A percentile compares a stretch with the other conserved stretches of the same genome.
phyloP scores from a whole-genome alignment of 352 stramenopile genomes.

The Pythium phragmiticola region DNA sequence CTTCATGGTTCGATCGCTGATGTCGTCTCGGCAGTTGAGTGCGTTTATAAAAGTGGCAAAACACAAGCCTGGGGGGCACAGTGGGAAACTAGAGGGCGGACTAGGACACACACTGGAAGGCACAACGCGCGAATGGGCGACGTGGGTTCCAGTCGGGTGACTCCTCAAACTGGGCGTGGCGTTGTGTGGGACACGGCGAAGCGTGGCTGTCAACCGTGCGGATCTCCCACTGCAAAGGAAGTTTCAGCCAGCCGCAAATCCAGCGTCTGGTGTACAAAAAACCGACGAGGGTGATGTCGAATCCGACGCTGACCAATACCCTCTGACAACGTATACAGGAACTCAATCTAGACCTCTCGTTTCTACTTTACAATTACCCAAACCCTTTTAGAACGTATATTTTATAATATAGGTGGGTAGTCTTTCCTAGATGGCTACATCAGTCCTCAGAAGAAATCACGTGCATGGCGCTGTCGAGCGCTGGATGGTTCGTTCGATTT shows the following conservation, averaged over 20 bases:
- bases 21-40: too few relatives aligned
- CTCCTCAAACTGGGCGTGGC: too few relatives aligned
- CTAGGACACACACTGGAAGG: too few relatives aligned
- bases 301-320: not conserved
- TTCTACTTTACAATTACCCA: too few relatives aligned
- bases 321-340: not conserved
- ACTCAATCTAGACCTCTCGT: not conserved
- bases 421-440: constrained; percentile 5
- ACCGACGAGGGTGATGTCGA: not conserved
- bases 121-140: too few relatives aligned
- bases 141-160: too few relatives aligned
- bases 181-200: too few relatives aligned
- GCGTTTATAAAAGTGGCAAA: too few relatives aligned
- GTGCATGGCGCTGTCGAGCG: too few relatives aligned
- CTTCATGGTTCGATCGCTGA: constrained; percentile 20
- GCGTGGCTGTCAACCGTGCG: not conserved
- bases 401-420: not conserved
- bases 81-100: too few relatives aligned
- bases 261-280: constrained; percentile 13
- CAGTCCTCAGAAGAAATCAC: not conserved
- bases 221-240: not conserved
- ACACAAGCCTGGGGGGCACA: too few relatives aligned
- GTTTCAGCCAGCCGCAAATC: not conserved
- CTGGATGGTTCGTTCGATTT: not conserved
- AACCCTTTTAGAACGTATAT: not conserved